Base-by-base conservation (phyloP, 2,329 filamentous ascomycete species). In the Xylaria hypoxylon region DNA sequence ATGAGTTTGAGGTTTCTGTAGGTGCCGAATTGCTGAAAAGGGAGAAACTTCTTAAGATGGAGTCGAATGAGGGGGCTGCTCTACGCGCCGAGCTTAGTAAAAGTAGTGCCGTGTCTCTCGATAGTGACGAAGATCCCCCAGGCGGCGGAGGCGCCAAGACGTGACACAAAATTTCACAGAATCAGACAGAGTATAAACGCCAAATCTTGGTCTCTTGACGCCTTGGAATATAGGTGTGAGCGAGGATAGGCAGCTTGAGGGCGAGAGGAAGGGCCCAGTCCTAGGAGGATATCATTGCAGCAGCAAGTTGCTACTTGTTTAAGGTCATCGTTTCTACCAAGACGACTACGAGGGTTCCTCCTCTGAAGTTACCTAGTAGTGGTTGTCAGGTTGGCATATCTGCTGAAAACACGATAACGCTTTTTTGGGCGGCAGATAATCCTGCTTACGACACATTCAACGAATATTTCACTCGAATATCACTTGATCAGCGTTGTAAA, bases 1-100 rank as follows among this genome's bases (percentile, higher is more conserved):
- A 80, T 67, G 80, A 83, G 65, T 80, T 83, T 57, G 78, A 85
- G 70, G 77, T 78, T n/a, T 72, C 77, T 3, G 70, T 79, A 1
- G 80, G 77, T 56, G 72, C 77, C 53, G 75, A 84, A 65, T 77
- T 81, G 2, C 72, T 85, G 11, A 78, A 80, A 65, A 80, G 82
- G 65, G 79, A 84, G 72, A 80, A 71, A 52, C 66, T 78, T 17
- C 76, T 71, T 19, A 75, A 72, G 52, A 77, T 78, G 77, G 77
- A 78, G 67, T 62, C 57, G 15, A 76, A 76, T 52, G 77, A 78
- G 28, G 77, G 77, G 19, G 75, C 75, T 7, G 74, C 73, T 1
- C 74, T 78, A 33, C 72, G 69, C 59, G 71, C 71, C 19, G 73
- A 75, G 55, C 70, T 56, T 28, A 74, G 72, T 56, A 77, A 76